Percentiles rank a stretch among this genome's conserved stretches.
phyloP scores from a whole-genome alignment of 2,329 filamentous ascomycete genomes.

The Arthrocladium fulminans region DNA sequence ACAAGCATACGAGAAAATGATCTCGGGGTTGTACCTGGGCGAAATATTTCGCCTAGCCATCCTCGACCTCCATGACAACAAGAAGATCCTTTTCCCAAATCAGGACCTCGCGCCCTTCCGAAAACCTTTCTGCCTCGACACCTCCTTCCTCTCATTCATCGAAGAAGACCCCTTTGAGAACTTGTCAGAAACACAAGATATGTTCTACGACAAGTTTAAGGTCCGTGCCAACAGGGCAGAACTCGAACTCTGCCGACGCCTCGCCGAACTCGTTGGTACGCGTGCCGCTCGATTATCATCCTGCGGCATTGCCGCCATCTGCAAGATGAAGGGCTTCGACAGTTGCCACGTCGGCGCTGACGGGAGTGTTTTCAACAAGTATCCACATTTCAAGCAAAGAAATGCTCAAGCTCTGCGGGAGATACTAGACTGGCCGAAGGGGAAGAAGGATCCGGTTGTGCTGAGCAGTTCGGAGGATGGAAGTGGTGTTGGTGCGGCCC shows the following conservation, averaged over 20 bases:
- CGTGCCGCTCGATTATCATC: conserved; percentile 86
- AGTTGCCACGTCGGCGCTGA: conserved; percentile 92
- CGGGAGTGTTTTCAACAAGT: conserved; percentile 97
- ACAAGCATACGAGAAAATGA: conserved; percentile 97
- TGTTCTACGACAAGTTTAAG: conserved; percentile 67
- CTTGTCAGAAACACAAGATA: conserved; percentile 74
- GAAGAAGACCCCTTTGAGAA: conserved; percentile 97
- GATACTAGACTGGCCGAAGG: conserved; percentile 83
- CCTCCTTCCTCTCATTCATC: conserved; percentile 85
- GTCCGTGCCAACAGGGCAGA: conserved; percentile 66
- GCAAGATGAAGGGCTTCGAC: conserved; percentile 87
- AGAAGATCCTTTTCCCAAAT: conserved; percentile 67
- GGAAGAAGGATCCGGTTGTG: conserved; percentile 75
- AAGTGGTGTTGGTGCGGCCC: conserved; percentile 87
- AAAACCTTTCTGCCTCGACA: conserved; percentile 81
- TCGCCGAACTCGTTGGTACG: conserved; percentile 89
- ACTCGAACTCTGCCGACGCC: conserved; percentile 77
- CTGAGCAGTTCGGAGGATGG: conserved; percentile 89
- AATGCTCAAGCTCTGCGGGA: conserved; percentile 83
- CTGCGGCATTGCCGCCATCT: conserved; percentile 91
- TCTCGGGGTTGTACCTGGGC: conserved; percentile 85
- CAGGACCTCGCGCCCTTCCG: conserved; percentile 74
- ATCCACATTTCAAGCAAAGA: conserved; percentile 92
- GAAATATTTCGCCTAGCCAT: conserved; percentile 88
- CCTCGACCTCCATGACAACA: conserved; percentile 74